Evolutionary conservation across 2,329 filamentous ascomycete genomes (phyloP).

Genomic region (Apiospora kogelbergensis): DNA sequence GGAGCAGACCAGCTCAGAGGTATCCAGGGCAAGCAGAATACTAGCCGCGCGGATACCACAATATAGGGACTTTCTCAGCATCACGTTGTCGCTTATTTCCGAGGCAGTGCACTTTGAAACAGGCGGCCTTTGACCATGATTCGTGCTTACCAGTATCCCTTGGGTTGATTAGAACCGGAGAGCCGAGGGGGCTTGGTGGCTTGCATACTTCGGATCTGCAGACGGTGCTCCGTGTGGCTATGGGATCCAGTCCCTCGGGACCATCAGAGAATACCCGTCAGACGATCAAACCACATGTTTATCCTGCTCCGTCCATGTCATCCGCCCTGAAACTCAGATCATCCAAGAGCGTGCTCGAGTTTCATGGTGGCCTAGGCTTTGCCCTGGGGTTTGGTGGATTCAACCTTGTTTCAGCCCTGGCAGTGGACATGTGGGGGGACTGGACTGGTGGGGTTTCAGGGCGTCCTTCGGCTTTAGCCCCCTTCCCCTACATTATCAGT

Average conservation of each 20-base stretch:
- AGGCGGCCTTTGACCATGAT: background rate
- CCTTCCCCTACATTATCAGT: too few species aligned
- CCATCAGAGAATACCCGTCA: background rate
- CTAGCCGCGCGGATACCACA: background rate
- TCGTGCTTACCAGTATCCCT: background rate
- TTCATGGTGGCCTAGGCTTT: background rate
- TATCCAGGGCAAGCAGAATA: too few species aligned
- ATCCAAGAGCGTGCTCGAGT: background rate
- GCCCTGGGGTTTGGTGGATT: background rate
- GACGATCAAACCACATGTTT: background rate
- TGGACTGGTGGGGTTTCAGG: background rate
- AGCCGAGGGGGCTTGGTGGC: background rate
- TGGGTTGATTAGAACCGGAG: background rate
- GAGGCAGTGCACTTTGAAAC: background rate
- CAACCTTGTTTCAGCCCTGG: conserved; percentile 6
- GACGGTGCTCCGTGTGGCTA: background rate
- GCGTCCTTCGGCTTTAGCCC: background rate
- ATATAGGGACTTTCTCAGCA: background rate
- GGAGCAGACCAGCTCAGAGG: too few species aligned
- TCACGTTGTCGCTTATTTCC: background rate
- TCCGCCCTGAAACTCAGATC: background rate
- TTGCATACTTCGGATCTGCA: background rate
- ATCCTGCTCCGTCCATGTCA: too few species aligned
- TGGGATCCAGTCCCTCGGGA: conserved; percentile 2
- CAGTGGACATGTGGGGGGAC: background rate